phyloP scores from a whole-genome alignment of 2,329 filamentous ascomycete genomes.

The Ascochyta viciae-villosae region DNA sequence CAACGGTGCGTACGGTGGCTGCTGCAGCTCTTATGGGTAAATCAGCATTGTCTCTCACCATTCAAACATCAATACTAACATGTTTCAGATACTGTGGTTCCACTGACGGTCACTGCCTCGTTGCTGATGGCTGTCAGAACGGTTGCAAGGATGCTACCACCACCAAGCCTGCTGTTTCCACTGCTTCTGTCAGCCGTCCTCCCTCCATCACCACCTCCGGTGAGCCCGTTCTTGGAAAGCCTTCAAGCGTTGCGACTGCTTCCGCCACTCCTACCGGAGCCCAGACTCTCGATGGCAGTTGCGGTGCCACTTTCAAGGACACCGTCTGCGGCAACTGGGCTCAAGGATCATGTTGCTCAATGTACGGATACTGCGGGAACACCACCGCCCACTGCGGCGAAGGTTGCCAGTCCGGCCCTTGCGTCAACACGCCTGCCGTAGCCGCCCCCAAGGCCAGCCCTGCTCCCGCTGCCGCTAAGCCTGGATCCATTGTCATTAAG shows the following conservation, averaged over 20 bases:
- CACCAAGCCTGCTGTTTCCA: constrained; percentile 9
- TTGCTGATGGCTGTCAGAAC: constrained; percentile 50
- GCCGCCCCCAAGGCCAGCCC: constrained; percentile 54
- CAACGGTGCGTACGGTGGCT: constrained; percentile 49
- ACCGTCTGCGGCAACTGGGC: constrained; percentile 62
- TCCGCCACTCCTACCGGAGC: constrained; percentile 32
- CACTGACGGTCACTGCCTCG: constrained; percentile 45
- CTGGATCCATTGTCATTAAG: constrained; percentile 57
- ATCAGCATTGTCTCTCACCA: no score
- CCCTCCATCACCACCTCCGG: constrained; percentile 44
- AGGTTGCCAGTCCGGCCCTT: constrained; percentile 63
- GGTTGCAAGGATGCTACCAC: constrained; percentile 42
- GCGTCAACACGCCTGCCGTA: constrained; percentile 51
- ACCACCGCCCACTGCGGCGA: constrained; percentile 61
- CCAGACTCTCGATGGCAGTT: constrained; percentile 61
- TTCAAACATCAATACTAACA: no score
- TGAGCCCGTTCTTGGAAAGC: constrained; percentile 49
- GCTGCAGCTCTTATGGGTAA: constrained; percentile 42
- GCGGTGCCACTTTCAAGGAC: constrained; percentile 58
- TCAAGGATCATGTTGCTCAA: constrained; percentile 62
- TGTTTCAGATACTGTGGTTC: neutral
- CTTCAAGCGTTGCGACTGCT: constrained; percentile 22
- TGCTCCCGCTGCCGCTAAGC: constrained; percentile 55
- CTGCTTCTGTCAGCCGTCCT: constrained; percentile 33
- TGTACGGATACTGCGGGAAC: constrained; percentile 64